phyloP scores from a whole-genome alignment of 768 basidiomycete genomes.

The Clavulina sp. region DNA sequence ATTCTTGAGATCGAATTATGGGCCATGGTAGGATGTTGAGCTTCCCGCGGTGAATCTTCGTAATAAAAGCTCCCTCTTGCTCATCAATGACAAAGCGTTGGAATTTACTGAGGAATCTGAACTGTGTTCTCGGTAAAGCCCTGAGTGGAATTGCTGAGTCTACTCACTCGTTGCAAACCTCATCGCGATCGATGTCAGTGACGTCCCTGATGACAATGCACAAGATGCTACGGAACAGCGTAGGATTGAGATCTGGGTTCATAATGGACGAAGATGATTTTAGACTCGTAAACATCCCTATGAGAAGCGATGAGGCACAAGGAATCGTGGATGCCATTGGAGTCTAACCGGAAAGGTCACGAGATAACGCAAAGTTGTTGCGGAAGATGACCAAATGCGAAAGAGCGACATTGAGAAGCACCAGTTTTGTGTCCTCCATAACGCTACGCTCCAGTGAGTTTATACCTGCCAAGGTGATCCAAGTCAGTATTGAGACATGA shows the following conservation, averaged over 20 bases:
- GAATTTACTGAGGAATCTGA: constrained; percentile 39
- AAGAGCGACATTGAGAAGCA: constrained; percentile 6
- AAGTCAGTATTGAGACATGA: background rate
- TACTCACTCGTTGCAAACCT: background rate
- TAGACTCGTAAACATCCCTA: background rate
- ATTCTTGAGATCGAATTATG: too few relatives aligned
- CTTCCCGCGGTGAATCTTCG: too few relatives aligned
- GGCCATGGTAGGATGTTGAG: too few relatives aligned
- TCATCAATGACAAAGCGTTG: constrained; percentile 43
- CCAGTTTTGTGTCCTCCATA: constrained; percentile 5
- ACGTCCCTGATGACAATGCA: background rate
- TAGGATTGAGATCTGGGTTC: background rate
- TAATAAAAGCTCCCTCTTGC: constrained; percentile 44
- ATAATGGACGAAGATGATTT: background rate
- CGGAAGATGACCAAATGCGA: constrained; percentile 7
- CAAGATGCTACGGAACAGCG: background rate
- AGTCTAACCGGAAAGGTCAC: constrained; percentile 3
- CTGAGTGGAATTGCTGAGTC: background rate
- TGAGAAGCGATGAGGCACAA: background rate
- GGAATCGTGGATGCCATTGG: background rate
- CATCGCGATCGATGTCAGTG: background rate
- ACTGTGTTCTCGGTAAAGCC: background rate
- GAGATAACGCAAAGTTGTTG: constrained; percentile 6
- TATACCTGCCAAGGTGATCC: constrained; percentile 3
- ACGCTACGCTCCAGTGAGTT: constrained; percentile 3